These are phyloP conservation scores for Sporisorium exsertum DNA, from an alignment of 1,284 basidiomycete species.

Conservation along the genomic window DNA sequence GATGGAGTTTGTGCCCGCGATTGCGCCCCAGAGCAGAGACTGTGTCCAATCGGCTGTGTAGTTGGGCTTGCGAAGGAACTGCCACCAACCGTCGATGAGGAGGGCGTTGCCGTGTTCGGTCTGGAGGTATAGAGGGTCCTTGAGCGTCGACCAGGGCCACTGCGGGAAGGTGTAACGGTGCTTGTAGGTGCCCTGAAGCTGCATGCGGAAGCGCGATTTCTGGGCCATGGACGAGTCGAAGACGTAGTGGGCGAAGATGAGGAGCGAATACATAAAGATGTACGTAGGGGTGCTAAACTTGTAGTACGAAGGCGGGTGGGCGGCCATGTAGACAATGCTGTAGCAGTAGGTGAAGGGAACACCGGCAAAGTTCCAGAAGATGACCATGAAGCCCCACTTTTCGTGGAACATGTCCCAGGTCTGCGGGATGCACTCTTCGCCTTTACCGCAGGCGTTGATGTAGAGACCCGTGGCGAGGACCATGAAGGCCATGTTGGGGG, in stretches of 20 bases:
- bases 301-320: constrained; percentile 89
- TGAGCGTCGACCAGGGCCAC: constrained; percentile 84
- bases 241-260: constrained; percentile 58
- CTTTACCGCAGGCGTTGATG: constrained; percentile 84
- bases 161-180: constrained; percentile 87
- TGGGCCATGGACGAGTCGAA: constrained; percentile 97
- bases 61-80: constrained; percentile 72
- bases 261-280: constrained; percentile 71
- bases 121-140: constrained; percentile 91
- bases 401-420: constrained; percentile 78
- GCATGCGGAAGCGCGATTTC: constrained; percentile 98
- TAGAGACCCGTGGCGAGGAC: constrained; percentile 94
- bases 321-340: constrained; percentile 96
- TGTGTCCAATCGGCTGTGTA: constrained; percentile 79
- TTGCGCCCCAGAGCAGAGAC: constrained; percentile 86
- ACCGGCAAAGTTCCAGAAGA: constrained; percentile 86
- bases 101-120: constrained; percentile 93
- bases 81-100: constrained; percentile 88
- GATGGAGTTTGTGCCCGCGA: constrained; percentile 82
- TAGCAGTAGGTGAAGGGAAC: constrained; percentile 76
- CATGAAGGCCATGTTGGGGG: constrained; percentile 97
- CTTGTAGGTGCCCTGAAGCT: constrained; percentile 85
- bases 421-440: constrained; percentile 92
- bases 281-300: constrained; percentile 83
- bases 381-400: constrained; percentile 70